Percentiles rank a stretch among this genome's conserved stretches.
Evolutionary conservation across 176 grass and related monocot genomes (phyloP).

Genomic region (Oryza brachyantha): DNA sequence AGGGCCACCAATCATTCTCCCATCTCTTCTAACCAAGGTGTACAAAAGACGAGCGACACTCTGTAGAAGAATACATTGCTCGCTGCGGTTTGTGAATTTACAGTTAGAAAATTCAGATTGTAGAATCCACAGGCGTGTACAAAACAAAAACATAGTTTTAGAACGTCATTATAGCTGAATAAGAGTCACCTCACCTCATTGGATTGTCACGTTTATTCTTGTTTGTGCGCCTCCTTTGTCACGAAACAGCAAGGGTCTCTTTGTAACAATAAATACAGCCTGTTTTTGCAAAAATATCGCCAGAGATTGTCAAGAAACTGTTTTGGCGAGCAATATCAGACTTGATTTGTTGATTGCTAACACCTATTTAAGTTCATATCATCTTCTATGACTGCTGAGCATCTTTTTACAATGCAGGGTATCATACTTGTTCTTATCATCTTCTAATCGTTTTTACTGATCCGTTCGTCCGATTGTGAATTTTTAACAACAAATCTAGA

Average conservation of each 20-base stretch:
- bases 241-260: conserved; percentile 6
- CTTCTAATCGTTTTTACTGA: too few relatives aligned
- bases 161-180: conserved; percentile 45
- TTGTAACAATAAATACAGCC: conserved; percentile 33
- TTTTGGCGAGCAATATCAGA: background rate
- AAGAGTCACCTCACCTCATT: conserved; percentile 31
- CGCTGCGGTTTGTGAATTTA: conserved; percentile 40
- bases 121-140: conserved; percentile 50
- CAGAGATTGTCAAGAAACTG: conserved; percentile 18
- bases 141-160: conserved; percentile 45
- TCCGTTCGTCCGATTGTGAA: too few relatives aligned
- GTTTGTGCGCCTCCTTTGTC: background rate
- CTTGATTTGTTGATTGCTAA: background rate
- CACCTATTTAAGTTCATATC: background rate
- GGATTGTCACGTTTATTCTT: conserved; percentile 16
- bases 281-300: conserved; percentile 25
- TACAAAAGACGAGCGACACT: conserved; percentile 31
- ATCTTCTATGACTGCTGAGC: background rate
- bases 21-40: conserved; percentile 33
- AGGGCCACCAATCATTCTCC: conserved; percentile 16
- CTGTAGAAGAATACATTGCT: conserved; percentile 45
- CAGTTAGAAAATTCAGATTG: conserved; percentile 28
- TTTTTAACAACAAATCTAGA: too few relatives aligned
- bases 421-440: too few relatives aligned
- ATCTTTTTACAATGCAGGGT: background rate